Conservation (phyloP, 1,284 basidiomycete genomes). For the Ganoderma boninense region DNA sequence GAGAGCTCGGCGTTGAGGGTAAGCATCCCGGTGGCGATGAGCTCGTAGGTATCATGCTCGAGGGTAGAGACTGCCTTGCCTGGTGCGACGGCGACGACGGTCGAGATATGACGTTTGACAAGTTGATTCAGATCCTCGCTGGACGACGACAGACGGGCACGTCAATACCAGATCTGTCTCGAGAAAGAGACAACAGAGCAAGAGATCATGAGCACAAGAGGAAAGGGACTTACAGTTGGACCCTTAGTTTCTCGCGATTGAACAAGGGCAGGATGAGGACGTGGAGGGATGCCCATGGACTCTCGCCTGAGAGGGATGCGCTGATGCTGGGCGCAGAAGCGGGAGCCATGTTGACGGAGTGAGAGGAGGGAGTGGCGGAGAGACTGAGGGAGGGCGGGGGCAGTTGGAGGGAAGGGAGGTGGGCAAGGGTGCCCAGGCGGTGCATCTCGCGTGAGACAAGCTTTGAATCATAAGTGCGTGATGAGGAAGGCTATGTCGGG, state of each 20-base stretch:
- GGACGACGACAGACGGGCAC: slow-evolving; percentile 3
- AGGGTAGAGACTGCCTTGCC: slow-evolving; percentile 72
- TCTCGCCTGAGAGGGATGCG: slow-evolving; percentile 47
- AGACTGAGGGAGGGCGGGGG: slow-evolving; percentile 40
- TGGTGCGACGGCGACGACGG: slow-evolving; percentile 69
- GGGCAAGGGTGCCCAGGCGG: slow-evolving; percentile 67
- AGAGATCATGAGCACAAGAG: background rate
- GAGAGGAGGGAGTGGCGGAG: slow-evolving; percentile 45
- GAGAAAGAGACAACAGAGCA: background rate
- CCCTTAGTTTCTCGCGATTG: slow-evolving; percentile 89
- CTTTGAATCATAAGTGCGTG: slow-evolving; percentile 76
- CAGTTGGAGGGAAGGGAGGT: slow-evolving; percentile 47
- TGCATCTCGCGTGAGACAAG: slow-evolving; percentile 82
- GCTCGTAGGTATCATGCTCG: slow-evolving; percentile 82
- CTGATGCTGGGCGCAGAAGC: slow-evolving; percentile 14
- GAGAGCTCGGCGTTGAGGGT: slow-evolving; percentile 89
- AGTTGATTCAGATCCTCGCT: slow-evolving; percentile 91
- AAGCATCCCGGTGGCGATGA: slow-evolving; percentile 90
- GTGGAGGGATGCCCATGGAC: slow-evolving; percentile 86
- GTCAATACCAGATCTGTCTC: background rate
- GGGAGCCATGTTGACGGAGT: slow-evolving; percentile 25
- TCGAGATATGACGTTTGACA: slow-evolving; percentile 80
- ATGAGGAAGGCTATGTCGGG: slow-evolving; percentile 51
- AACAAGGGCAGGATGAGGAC: slow-evolving; percentile 90
- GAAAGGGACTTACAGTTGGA: slow-evolving; percentile 72